These are phyloP conservation scores for Sclerotinia borealis DNA, from an alignment of 2,329 filamentous ascomycete species.

Conservation along the genomic window DNA sequence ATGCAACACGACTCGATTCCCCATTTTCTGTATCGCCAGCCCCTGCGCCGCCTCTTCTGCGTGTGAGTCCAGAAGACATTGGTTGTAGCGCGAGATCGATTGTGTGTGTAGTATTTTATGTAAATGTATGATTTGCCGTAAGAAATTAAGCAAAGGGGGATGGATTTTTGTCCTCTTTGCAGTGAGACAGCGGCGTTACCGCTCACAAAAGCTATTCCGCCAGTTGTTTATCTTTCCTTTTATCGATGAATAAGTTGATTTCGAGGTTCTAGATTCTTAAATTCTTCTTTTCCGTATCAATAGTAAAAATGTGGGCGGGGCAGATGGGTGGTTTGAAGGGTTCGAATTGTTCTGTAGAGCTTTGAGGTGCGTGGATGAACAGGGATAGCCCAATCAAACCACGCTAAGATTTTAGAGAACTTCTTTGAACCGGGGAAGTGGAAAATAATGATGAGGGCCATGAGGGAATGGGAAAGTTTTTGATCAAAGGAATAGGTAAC, in stretches of 20 bases:
- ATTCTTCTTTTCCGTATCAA: not conserved
- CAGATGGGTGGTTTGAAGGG: constrained; percentile 9
- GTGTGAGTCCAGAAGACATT: constrained; percentile 51
- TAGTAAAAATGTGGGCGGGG: constrained; percentile 12
- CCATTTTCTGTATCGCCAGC: constrained; percentile 59
- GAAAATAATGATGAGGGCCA: not conserved
- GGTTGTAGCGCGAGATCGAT: constrained; percentile 8
- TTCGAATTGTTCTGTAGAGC: constrained; percentile 12
- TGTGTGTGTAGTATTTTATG: constrained; percentile 13
- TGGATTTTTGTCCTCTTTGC: constrained; percentile 9
- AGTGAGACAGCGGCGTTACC: constrained; percentile 13
- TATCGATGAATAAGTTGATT: not conserved
- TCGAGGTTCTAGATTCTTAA: not conserved
- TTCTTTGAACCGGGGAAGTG: constrained; percentile 12
- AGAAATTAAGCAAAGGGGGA: constrained; percentile 23
- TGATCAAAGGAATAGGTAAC: not conserved
- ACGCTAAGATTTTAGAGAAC: constrained; percentile 12
- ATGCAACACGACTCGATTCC: constrained; percentile 59
- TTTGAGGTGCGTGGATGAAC: constrained; percentile 7
- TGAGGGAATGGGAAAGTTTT: not conserved
- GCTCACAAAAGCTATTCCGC: constrained; percentile 12
- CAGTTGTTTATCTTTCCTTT: constrained; percentile 5
- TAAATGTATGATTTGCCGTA: constrained; percentile 15
- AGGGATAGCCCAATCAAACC: constrained; percentile 10
- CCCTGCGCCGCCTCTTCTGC: constrained; percentile 60